Conservation (phyloP, 192 early-diverging fungal species). For the Allomyces macrogynus region DNA sequence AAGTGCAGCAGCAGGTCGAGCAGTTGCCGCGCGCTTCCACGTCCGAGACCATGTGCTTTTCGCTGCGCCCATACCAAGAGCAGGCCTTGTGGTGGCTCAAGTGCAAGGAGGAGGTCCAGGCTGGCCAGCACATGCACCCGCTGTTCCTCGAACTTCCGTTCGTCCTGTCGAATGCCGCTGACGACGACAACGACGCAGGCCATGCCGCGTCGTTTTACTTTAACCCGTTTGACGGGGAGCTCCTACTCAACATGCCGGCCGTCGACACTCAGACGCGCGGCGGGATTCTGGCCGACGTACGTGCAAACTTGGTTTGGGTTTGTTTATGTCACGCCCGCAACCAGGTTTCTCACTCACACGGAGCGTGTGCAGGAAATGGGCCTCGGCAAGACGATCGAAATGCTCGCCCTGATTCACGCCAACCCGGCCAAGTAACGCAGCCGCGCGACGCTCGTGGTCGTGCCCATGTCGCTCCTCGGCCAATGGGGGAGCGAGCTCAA, state of each 20-base stretch:
- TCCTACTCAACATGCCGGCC: constrained; percentile 22
- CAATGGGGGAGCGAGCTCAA: constrained; percentile 56
- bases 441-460: constrained; percentile 42
- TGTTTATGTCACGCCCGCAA: not conserved
- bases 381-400: constrained; percentile 37
- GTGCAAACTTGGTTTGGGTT: too few relatives aligned
- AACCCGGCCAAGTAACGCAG: constrained; percentile 10
- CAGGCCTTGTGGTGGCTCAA: not conserved
- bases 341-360: not conserved
- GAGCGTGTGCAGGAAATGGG: constrained; percentile 20
- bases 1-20: too few relatives aligned
- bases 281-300: constrained; percentile 30
- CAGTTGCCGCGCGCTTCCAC: too few relatives aligned
- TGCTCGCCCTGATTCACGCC: constrained; percentile 27
- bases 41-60: too few relatives aligned
- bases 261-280: constrained; percentile 21
- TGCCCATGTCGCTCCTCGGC: constrained; percentile 43
- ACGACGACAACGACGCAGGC: not conserved
- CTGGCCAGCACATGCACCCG: not conserved
- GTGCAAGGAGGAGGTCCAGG: not conserved
- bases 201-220: not conserved
- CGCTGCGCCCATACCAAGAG: not conserved
- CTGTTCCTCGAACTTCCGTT: not conserved
- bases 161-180: not conserved
- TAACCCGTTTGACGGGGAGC: constrained; percentile 7